Evolutionary conservation across 495 filamentous ascomycete species (phyloP).

Genomic region (Neurospora sp.): DNA sequence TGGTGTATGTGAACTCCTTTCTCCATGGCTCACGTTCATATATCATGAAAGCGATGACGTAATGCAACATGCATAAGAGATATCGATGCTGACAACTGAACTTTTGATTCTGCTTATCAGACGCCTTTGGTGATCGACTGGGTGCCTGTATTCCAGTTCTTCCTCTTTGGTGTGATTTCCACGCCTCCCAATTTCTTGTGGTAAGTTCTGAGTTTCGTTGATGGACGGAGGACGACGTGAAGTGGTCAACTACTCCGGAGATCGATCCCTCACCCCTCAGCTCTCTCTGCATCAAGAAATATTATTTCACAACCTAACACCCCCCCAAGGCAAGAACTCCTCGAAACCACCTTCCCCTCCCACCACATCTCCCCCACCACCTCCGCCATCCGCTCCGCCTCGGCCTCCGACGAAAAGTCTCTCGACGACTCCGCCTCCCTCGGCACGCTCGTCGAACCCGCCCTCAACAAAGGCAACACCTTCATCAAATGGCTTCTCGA

Average conservation of each 20-base stretch:
- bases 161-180: slow-evolving; percentile 62
- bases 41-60: slow-evolving; percentile 1
- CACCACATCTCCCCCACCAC: slow-evolving; percentile 27
- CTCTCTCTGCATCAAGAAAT: too few species aligned
- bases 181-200: slow-evolving; percentile 83
- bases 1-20: slow-evolving; percentile 36
- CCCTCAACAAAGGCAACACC: slow-evolving; percentile 61
- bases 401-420: slow-evolving; percentile 29
- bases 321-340: slow-evolving; percentile 35
- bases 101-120: slow-evolving; percentile 23
- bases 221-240: not conserved
- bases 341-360: slow-evolving; percentile 40
- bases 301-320: slow-evolving; percentile 1
- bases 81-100: slow-evolving; percentile 19
- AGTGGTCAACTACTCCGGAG: not conserved
- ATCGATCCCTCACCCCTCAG: too few species aligned
- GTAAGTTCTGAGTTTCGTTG: slow-evolving; percentile 36
- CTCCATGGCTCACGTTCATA: not conserved
- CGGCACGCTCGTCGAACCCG: slow-evolving; percentile 33
- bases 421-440: slow-evolving; percentile 30
- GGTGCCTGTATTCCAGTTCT: slow-evolving; percentile 63
- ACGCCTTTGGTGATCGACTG: slow-evolving; percentile 45
- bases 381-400: slow-evolving; percentile 26
- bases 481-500: slow-evolving; percentile 73
- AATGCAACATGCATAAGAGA: not conserved